Evolutionary conservation across 2,329 filamentous ascomycete species (phyloP), one percentile per base, ranked within the genome.

Genomic region (Fusarium sp.): DNA sequence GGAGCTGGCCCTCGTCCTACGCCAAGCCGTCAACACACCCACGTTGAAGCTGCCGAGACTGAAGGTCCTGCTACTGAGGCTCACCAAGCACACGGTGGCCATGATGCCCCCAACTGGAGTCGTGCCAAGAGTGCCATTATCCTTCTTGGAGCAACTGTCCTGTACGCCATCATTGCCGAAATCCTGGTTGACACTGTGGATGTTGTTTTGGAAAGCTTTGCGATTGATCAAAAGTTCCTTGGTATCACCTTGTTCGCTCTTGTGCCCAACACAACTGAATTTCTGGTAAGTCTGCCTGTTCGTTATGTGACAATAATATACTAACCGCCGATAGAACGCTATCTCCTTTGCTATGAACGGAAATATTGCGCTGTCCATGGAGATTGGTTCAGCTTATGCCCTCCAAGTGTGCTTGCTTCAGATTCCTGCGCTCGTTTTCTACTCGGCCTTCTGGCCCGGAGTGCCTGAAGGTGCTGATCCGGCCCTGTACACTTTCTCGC

Each of bases 261-360:
- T 69, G 97, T 99, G 10, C 96, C 96, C 15, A 99, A 99, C 82
- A 98, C 96, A 2, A 99, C 96, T 2, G 96, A 99, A 78, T 99
- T 99, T 78, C 80, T 99, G 84, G 92, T 95, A 86, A 83, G 90
- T 3, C 20, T 24, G 74, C 20, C 29, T 34, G 29, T 46, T 11
- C 22, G 27, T 9, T 9, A 13, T 27, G 18, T 52, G 8, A 11
- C 11, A 74, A 11, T n/a, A 34, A 25, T 25, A 30, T 32, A 47
- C 67, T 69, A 62, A 72, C 62, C 44, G 8, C 3, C 16, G 2
- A 43, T 29, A 94, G 90, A 99, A 99, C 81, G 96, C 95, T 78
- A 99, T 99, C 64, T 98, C 94, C 1, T 99, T 99, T 79, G 96
- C 96, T 57, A 99, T 99, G 95, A 98, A 99, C 77, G 96, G 96